Base-by-base conservation (phyloP, 1,139 yeast genomes). In the Lodderomyces pseudojiufengensis region DNA sequence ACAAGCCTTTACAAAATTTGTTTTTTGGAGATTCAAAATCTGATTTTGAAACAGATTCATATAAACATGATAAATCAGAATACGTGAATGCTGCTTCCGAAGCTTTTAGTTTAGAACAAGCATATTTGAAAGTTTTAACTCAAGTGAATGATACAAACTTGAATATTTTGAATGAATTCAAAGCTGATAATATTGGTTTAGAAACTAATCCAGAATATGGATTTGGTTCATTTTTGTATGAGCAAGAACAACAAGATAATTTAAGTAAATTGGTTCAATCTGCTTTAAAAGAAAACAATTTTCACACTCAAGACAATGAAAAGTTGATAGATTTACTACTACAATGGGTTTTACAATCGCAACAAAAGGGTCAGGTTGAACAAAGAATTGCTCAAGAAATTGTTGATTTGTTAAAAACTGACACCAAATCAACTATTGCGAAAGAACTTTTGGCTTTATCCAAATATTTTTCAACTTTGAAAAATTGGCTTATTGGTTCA, bases 401-500 rank as follows among this genome's bases (percentile, higher is more conserved):
- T 18, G 53, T 73, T 32, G 53, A 59, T 2, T 58, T 70, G 29
- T 64, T 83, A 40, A 58, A 67, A 41, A 53, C 70, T 2, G 73
- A 68, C 42, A 53, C 58, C 3, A 52, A 69, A 2, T 61, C 66
- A 10, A 50, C 64, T 12, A 35, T 45, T 33, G 67, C 84, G 5
- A 49, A 63, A 33, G 55, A 64, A 9, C 63, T 84, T 10, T 64
- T 83, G 32, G 57, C 63, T 3, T 60, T 64, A 31, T 63, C 73
- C 42, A 62, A 66, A 3, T 70, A 64, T 44, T 71, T 82, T 45
- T 57, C 55, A 30, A 52, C 67, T 29, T 66, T 68, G 36, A 70
- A 84, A 18, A 73, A 78, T 42, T 90, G 98, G 98, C 68, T 90
- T 44, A 70, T 92, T 44, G 97, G 97, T 16, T 87, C 97, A 7